phyloP scores from a whole-genome alignment of 805 yeast species.

The Nakazawaea holstii region DNA sequence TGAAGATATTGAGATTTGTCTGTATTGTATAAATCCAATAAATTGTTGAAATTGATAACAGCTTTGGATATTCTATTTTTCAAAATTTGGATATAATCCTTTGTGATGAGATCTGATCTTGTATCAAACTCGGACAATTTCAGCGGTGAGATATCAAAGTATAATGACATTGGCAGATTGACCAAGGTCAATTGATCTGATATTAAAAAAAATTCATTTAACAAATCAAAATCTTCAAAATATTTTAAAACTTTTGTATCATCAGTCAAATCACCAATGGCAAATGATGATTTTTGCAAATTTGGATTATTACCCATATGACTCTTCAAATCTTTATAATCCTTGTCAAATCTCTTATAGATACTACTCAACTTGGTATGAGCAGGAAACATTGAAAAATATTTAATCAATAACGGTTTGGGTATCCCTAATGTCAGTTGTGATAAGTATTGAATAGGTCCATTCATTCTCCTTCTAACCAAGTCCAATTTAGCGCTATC shows the following conservation, averaged over 20 bases:
- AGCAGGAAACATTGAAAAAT: slow-evolving; percentile 56
- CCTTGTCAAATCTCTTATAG: slow-evolving; percentile 41
- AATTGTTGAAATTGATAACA: slow-evolving; percentile 16
- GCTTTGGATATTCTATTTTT: slow-evolving; percentile 5
- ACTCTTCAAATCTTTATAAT: slow-evolving; percentile 21
- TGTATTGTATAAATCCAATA: slow-evolving; percentile 7
- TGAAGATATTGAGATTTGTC: slow-evolving; percentile 15
- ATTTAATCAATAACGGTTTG: slow-evolving; percentile 58
- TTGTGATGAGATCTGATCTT: background rate
- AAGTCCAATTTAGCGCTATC: slow-evolving; percentile 34
- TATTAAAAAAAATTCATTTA: slow-evolving; percentile 20
- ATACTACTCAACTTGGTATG: slow-evolving; percentile 40
- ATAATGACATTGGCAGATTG: slow-evolving; percentile 27
- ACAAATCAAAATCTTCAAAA: slow-evolving; percentile 18
- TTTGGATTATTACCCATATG: slow-evolving; percentile 2
- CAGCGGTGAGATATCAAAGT: background rate
- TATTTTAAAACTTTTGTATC: slow-evolving; percentile 19
- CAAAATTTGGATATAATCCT: slow-evolving; percentile 1
- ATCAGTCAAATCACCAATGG: slow-evolving; percentile 23
- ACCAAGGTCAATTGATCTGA: slow-evolving; percentile 29
- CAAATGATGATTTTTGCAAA: slow-evolving; percentile 13
- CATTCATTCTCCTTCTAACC: slow-evolving; percentile 41
- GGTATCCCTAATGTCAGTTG: slow-evolving; percentile 82
- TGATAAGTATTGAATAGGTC: slow-evolving; percentile 45
- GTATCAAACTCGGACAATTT: slow-evolving; percentile 20